These are phyloP conservation scores for Sporisorium exsertum DNA, from an alignment of 1,284 basidiomycete species.

Conservation along the genomic window DNA sequence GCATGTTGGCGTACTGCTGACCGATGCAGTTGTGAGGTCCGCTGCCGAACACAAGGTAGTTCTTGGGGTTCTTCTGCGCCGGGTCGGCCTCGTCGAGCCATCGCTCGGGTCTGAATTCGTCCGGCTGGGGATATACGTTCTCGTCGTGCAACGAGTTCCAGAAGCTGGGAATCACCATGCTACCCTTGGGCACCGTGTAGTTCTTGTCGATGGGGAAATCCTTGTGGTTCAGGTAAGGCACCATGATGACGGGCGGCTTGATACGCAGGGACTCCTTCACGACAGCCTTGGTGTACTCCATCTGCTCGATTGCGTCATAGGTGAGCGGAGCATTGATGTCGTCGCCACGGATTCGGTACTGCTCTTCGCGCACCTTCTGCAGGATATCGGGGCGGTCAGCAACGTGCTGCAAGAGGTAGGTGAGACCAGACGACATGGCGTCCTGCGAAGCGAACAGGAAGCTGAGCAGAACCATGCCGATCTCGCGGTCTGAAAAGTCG, in stretches of 20 bases:
- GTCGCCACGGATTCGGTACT: constrained; percentile 83
- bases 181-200: constrained; percentile 90
- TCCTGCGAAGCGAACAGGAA: constrained; percentile 99
- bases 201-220: constrained; percentile 88
- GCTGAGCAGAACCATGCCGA: constrained; percentile 91
- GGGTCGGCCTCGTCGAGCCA: constrained; percentile 89
- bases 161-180: constrained; percentile 98
- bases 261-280: constrained; percentile 91
- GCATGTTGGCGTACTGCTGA: constrained; percentile 90
- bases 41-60: constrained; percentile 94
- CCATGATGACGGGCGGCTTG: constrained; percentile 82
- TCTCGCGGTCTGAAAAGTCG: constrained; percentile 93
- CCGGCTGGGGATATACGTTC: constrained; percentile 86
- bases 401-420: constrained; percentile 95
- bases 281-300: constrained; percentile 90
- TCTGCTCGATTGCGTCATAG: constrained; percentile 88
- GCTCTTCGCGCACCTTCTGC: constrained; percentile 90
- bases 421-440: constrained; percentile 85
- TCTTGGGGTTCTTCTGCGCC: constrained; percentile 90
- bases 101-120: constrained; percentile 85
- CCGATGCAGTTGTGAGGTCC: constrained; percentile 88
- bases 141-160: constrained; percentile 91
- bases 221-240: constrained; percentile 90
- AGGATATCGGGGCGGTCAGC: constrained; percentile 91
- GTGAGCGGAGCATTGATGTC: constrained; percentile 85